These are phyloP conservation scores for Fusarium burgessii DNA, from an alignment of 2,329 filamentous ascomycete species.

Conservation along the genomic window DNA sequence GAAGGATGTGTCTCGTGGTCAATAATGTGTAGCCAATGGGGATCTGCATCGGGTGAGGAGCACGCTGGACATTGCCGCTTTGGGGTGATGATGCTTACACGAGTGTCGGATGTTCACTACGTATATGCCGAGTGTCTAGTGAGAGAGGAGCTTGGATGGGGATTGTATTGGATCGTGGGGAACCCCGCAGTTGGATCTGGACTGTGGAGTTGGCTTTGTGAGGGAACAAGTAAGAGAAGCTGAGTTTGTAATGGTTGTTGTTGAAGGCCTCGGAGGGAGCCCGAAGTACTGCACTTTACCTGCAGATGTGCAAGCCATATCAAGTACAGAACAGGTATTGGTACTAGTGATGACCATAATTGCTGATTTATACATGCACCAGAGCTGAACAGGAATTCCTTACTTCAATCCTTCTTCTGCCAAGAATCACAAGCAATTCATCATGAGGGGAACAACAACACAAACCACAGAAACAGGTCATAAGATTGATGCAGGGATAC, in stretches of 20 bases:
- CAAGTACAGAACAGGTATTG: not conserved
- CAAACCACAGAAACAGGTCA: not conserved
- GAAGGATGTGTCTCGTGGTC: slow-evolving; percentile 11
- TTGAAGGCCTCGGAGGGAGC: not conserved
- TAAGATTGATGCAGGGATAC: slow-evolving; percentile 5
- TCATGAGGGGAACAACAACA: not conserved
- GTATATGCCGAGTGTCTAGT: not conserved
- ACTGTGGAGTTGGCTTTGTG: not conserved
- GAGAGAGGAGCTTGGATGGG: not conserved
- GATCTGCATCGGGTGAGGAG: slow-evolving; percentile 4
- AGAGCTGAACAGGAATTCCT: not conserved
- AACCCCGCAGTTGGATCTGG: slow-evolving; percentile 31
- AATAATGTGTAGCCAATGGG: slow-evolving; percentile 6
- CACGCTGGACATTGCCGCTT: slow-evolving; percentile 37
- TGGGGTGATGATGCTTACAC: slow-evolving; percentile 6
- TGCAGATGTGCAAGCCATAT: not conserved
- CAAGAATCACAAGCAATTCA: not conserved
- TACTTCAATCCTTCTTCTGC: not conserved
- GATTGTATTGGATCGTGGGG: slow-evolving; percentile 24
- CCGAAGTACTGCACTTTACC: not conserved
- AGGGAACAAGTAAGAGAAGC: slow-evolving; percentile 12
- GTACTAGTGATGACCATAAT: not conserved
- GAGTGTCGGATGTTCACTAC: not conserved
- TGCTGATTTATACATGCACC: not conserved
- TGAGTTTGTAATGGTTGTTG: slow-evolving; percentile 27